Evolutionary conservation across 1,284 basidiomycete species (phyloP).

Genomic region (Pseudozyma pruni): DNA sequence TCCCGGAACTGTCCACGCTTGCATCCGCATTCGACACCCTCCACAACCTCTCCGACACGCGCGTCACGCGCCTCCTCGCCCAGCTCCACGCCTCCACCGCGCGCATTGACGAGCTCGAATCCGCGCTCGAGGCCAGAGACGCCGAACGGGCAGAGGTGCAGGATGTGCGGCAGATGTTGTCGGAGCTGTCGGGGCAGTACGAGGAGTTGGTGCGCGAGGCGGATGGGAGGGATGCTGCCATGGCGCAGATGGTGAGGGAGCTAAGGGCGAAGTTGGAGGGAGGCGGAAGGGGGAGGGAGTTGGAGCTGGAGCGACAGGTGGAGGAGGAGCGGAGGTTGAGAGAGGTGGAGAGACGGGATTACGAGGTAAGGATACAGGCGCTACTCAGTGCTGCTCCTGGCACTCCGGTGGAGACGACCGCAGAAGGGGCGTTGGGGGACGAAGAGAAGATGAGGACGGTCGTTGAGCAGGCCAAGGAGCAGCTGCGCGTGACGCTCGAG

Average conservation of each 20-base stretch:
- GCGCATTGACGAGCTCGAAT: constrained; percentile 19
- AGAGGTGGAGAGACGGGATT: constrained; percentile 33
- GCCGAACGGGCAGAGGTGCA: constrained; percentile 8
- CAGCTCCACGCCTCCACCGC: constrained; percentile 23
- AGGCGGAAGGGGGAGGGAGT: not conserved
- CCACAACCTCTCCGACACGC: constrained; percentile 7
- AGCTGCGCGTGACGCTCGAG: constrained; percentile 20
- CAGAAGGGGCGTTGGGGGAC: not conserved
- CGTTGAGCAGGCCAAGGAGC: constrained; percentile 21
- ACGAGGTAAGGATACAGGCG: constrained; percentile 27
- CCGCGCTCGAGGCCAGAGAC: constrained; percentile 11
- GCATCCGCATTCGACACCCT: constrained; percentile 24
- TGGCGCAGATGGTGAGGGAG: constrained; percentile 11
- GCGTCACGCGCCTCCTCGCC: constrained; percentile 14
- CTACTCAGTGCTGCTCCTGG: not conserved
- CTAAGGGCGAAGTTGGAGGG: constrained; percentile 1
- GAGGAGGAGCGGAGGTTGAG: constrained; percentile 26
- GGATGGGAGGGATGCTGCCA: constrained; percentile 14
- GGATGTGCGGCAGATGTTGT: constrained; percentile 7
- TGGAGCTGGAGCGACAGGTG: constrained; percentile 15
- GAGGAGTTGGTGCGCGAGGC: constrained; percentile 20
- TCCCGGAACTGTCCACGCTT: constrained; percentile 8
- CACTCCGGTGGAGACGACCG: too few relatives aligned
- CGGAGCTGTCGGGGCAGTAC: constrained; percentile 18
- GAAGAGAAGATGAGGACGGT: not conserved